These are phyloP conservation scores for Apostasia ramifera DNA, from an alignment of 106 monocot genomes.

Conservation along the genomic window DNA sequence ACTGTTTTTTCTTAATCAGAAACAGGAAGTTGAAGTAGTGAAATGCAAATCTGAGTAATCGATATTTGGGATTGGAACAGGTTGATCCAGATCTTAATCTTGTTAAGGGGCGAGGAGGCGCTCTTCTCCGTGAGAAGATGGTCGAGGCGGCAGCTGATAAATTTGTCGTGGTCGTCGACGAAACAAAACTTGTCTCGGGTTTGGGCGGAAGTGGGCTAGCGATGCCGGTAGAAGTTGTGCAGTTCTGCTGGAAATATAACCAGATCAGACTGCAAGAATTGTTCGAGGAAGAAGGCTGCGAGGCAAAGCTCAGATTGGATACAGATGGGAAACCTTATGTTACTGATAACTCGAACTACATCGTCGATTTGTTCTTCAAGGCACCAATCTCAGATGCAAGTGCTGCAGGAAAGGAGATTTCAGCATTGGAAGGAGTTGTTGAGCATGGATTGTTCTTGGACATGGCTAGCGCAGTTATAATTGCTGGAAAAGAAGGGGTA, in stretches of 20 bases:
- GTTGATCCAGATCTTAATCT: constrained; percentile 77
- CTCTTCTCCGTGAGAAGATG: constrained; percentile 86
- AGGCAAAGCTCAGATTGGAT: constrained; percentile 77
- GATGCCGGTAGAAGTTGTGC: constrained; percentile 86
- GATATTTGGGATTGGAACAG: too few species aligned
- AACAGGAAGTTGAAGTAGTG: too few species aligned
- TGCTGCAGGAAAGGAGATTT: constrained; percentile 69
- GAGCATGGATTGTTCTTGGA: constrained; percentile 77
- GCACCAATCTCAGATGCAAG: constrained; percentile 65
- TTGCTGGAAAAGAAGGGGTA: constrained; percentile 66
- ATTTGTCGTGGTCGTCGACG: constrained; percentile 73
- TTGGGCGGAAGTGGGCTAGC: constrained; percentile 80
- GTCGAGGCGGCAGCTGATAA: constrained; percentile 81
- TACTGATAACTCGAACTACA: constrained; percentile 87
- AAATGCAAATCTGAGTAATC: too few species aligned
- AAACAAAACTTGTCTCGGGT: constrained; percentile 64
- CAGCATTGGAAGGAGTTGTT: constrained; percentile 71
- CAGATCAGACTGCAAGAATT: constrained; percentile 59
- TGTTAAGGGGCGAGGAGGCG: constrained; percentile 85
- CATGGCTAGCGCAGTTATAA: constrained; percentile 74
- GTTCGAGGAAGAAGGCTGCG: constrained; percentile 70
- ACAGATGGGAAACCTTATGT: constrained; percentile 62
- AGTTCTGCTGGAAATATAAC: constrained; percentile 90
- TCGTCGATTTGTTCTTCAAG: constrained; percentile 76
- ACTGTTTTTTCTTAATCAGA: too few species aligned